Base-by-base conservation (phyloP, 805 yeast genomes). In the Kazachstania psychrophila region DNA sequence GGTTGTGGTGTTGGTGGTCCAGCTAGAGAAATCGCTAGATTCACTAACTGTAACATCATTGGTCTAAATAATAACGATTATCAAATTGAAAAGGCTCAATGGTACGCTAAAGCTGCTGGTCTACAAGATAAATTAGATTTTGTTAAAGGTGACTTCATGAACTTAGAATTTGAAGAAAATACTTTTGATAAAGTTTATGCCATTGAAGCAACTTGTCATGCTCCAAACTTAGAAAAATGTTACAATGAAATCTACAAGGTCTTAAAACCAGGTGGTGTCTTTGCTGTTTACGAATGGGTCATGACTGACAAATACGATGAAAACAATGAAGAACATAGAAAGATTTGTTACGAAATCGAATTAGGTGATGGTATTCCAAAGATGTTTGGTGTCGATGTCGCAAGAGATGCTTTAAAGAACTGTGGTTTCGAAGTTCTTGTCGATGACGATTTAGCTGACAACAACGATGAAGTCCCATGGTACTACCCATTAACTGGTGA, bases 1-100 rank as follows among this genome's bases (percentile, higher is more conserved):
- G 98, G 98, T 33, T 92, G 98, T 69, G 98, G 98, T 72, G 95
- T 89, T 52, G 98, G 98, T 59, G 98, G 98, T 29, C 98, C 98
- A 54, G 96, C 95, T 16, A 81, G 96, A 64, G 96, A 92, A 68
- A 89, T 89, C 55, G 72, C 81, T 43, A 77, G 95, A 59, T 89
- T 89, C 70, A 81, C 97, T 35, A 86, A 80, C 53, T 80, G 87
- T 66, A 67, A 75, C 51, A 71, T 89, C 58, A 83, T 83, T 44
- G 98, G 98, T 35, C 72, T 89, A 53, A 89, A 89, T 70, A 89
- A 92, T 72, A 92, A 92, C 61, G 98, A 92, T 65, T 92, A 92
- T 69, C 94, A 92, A 71, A 81, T 89, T 52, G 88, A 79, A 56
- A 84, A 94, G 61, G 97, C 94, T 41, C 81, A 75, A 60, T 71